Evolutionary conservation across 768 basidiomycete species (phyloP).

Genomic region (Mycena venus): DNA sequence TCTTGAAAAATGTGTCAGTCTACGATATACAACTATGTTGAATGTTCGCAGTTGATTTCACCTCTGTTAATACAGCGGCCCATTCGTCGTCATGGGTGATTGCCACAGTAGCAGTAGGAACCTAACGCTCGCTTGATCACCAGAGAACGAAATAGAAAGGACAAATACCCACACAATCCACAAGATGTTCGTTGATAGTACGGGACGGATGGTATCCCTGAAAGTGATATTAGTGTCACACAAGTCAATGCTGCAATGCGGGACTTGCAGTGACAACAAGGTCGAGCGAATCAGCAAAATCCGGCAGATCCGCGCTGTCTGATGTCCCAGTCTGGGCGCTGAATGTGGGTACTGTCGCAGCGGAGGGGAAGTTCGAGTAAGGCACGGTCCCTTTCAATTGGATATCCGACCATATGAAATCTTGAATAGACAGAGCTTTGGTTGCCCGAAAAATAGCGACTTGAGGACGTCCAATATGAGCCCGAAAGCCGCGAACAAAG

Average conservation of each 20-base stretch:
- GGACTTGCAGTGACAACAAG: neutral
- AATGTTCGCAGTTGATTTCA: neutral
- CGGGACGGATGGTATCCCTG: neutral
- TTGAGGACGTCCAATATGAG: neutral
- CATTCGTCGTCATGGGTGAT: neutral
- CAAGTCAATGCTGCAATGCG: neutral
- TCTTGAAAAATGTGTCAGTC: neutral
- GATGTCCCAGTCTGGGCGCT: neutral
- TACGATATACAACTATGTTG: no score
- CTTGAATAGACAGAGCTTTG: neutral
- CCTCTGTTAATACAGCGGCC: neutral
- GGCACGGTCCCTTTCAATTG: neutral
- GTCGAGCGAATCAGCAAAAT: neutral
- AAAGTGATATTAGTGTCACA: neutral
- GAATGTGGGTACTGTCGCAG: neutral
- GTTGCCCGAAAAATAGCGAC: neutral
- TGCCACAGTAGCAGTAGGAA: neutral
- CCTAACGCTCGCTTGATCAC: neutral
- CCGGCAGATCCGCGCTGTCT: neutral
- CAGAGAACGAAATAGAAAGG: neutral
- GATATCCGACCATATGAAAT: neutral
- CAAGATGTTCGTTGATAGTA: neutral
- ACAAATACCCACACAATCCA: neutral
- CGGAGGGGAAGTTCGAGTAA: neutral
- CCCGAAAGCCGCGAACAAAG: conserved; percentile 24